phyloP scores from a whole-genome alignment of 2,329 filamentous ascomycete genomes.

The Shiraia bambusicola region DNA sequence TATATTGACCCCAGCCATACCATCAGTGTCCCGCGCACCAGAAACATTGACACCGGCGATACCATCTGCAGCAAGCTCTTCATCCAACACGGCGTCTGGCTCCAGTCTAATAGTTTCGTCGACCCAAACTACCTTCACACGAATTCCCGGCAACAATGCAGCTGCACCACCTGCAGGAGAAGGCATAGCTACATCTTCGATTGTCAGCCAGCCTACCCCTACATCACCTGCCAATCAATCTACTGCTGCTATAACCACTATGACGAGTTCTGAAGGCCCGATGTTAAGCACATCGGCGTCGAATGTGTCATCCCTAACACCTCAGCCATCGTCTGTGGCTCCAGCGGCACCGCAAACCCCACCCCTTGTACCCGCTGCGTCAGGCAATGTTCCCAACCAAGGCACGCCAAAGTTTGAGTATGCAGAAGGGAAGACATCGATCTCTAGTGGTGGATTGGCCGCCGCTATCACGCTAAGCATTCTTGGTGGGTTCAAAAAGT shows the following conservation, averaged over 20 bases:
- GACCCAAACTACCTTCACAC: constrained; percentile 2
- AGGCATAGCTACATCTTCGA: neutral
- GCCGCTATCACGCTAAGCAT: constrained; percentile 36
- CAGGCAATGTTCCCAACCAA: constrained; percentile 5
- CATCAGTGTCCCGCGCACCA: too few species aligned
- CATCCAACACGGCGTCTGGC: constrained; percentile 1
- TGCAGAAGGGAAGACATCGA: constrained; percentile 14
- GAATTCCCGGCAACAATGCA: constrained; percentile 6
- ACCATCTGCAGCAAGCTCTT: neutral
- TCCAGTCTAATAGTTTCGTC: constrained; percentile 7
- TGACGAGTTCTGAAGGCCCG: neutral
- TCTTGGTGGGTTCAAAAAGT: constrained; percentile 22
- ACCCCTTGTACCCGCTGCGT: constrained; percentile 6
- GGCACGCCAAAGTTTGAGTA: constrained; percentile 6
- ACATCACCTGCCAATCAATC: constrained; percentile 2
- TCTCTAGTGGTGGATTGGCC: constrained; percentile 33
- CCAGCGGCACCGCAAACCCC: neutral
- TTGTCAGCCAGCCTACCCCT: constrained; percentile 2
- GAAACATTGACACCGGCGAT: too few species aligned
- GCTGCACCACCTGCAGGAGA: constrained; percentile 12
- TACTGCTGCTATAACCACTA: neutral
- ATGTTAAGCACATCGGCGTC: neutral
- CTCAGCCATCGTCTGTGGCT: neutral
- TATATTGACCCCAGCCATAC: too few species aligned
- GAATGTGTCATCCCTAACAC: neutral